Evolutionary conservation across 140 eudicot species (phyloP).

Genomic region (Erigeron philadelphicus): DNA sequence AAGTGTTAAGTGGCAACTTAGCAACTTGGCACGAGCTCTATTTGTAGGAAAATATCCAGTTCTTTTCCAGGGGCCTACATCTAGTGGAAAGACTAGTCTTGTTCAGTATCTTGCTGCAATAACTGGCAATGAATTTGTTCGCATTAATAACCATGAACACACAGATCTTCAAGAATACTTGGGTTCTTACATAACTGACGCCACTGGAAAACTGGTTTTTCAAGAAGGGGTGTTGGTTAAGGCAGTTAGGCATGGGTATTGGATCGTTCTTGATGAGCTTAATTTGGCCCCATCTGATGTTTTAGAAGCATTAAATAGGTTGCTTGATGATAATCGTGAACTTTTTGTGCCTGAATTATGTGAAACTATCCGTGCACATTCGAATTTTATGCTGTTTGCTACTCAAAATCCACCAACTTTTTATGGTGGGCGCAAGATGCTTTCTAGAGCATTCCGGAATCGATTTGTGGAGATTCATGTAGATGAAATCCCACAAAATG

Average conservation of each 20-base stretch:
- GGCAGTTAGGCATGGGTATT: conserved; percentile 83
- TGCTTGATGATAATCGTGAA: conserved; percentile 92
- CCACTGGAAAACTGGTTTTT: conserved; percentile 75
- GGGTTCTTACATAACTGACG: conserved; percentile 88
- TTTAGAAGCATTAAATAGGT: conserved; percentile 81
- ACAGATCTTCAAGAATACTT: conserved; percentile 94
- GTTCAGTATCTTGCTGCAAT: conserved; percentile 84
- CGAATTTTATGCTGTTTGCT: conserved; percentile 89
- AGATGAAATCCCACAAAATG: conserved; percentile 86
- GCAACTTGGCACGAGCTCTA: conserved; percentile 73
- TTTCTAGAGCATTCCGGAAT: conserved; percentile 92
- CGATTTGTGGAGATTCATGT: conserved; percentile 96
- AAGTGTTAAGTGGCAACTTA: conserved; percentile 74
- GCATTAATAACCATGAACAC: conserved; percentile 94
- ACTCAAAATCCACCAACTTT: conserved; percentile 95
- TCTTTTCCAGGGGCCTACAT: conserved; percentile 93
- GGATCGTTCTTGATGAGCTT: conserved; percentile 97
- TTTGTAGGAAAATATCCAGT: conserved; percentile 76
- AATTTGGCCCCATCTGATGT: conserved; percentile 99
- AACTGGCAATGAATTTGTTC: conserved; percentile 81
- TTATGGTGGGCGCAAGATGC: conserved; percentile 94
- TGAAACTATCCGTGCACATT: conserved; percentile 75
- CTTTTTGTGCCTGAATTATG: conserved; percentile 82
- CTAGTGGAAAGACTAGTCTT: conserved; percentile 98
- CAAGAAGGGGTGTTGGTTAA: conserved; percentile 89